phyloP scores from a whole-genome alignment of 805 yeast genomes.

The Cyberlindnera petersonii region DNA sequence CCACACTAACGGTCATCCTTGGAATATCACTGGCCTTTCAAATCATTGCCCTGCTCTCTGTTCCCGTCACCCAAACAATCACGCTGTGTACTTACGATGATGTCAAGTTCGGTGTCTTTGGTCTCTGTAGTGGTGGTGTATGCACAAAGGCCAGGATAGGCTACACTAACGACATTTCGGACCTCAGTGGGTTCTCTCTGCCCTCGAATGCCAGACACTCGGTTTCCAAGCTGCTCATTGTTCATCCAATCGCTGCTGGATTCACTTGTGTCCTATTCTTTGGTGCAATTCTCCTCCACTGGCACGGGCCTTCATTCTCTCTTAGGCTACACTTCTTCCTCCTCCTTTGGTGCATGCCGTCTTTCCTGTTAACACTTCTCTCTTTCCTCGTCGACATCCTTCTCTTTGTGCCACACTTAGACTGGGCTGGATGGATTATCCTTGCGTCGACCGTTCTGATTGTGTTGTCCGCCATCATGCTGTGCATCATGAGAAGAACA shows the following conservation, averaged over 20 bases:
- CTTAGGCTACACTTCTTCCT: conserved; percentile 45
- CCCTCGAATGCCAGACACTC: conserved; percentile 59
- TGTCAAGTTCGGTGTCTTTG: conserved; percentile 65
- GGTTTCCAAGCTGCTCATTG: conserved; percentile 57
- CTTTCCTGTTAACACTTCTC: conserved; percentile 65
- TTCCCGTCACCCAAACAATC: conserved; percentile 50
- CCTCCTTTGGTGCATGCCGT: conserved; percentile 57
- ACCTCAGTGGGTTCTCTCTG: conserved; percentile 39
- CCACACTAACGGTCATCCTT: conserved; percentile 36
- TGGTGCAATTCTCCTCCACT: conserved; percentile 37
- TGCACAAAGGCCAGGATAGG: conserved; percentile 46
- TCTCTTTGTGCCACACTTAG: conserved; percentile 68
- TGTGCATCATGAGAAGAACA: conserved; percentile 71
- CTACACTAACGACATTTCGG: conserved; percentile 33
- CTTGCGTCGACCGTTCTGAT: conserved; percentile 63
- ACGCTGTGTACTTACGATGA: conserved; percentile 47
- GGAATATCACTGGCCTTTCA: conserved; percentile 54
- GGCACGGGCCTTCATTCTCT: conserved; percentile 33
- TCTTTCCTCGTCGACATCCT: conserved; percentile 80
- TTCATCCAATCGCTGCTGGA: conserved; percentile 62
- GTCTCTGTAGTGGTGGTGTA: conserved; percentile 44
- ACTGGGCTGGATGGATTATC: conserved; percentile 85
- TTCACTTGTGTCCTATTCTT: conserved; percentile 46
- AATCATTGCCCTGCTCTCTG: conserved; percentile 54
- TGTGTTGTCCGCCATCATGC: conserved; percentile 57